Percentiles rank a stretch among this genome's conserved stretches.
Evolutionary conservation across 495 filamentous ascomycete genomes (phyloP).

Genomic region (Copromyces sp.): DNA sequence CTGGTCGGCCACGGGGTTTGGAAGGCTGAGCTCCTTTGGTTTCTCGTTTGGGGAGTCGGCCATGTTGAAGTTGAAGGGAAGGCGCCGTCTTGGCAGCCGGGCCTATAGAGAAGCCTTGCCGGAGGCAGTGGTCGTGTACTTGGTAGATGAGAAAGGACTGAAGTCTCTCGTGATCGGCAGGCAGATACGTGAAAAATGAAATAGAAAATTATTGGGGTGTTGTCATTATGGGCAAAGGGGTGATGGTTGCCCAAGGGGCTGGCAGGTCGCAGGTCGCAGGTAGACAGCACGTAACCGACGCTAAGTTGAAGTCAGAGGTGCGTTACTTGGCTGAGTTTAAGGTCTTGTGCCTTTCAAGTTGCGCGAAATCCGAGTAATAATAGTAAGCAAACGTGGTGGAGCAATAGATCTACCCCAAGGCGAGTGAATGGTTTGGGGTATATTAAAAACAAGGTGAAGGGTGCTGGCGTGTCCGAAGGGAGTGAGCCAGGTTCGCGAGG

Average conservation of each 20-base stretch:
- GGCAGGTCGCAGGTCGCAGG: not conserved
- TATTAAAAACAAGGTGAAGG: not conserved
- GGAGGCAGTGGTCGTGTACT: not conserved
- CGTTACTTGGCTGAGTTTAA: not conserved
- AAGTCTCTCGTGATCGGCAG: not conserved
- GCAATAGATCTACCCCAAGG: not conserved
- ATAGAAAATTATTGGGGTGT: not conserved
- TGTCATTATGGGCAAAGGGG: not conserved
- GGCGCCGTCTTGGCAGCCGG: not conserved
- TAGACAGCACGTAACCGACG: not conserved
- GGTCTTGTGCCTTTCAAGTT: not conserved
- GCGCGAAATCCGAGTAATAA: not conserved
- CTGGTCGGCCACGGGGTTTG: constrained; percentile 3
- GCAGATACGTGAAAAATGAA: not conserved
- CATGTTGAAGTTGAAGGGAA: not conserved
- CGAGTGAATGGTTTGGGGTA: not conserved
- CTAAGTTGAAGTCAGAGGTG: not conserved
- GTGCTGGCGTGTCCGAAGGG: not conserved
- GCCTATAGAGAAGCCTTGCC: not conserved
- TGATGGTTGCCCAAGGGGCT: not conserved
- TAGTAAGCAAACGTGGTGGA: not conserved
- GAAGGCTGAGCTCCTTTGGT: not conserved
- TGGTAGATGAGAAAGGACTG: not conserved
- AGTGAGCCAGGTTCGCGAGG: not conserved
- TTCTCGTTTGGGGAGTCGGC: constrained; percentile 1